Percentiles rank a stretch among this genome's conserved stretches.
Evolutionary conservation across 257 asterid genomes (phyloP).

Genomic region (Capsicum pubescens): DNA sequence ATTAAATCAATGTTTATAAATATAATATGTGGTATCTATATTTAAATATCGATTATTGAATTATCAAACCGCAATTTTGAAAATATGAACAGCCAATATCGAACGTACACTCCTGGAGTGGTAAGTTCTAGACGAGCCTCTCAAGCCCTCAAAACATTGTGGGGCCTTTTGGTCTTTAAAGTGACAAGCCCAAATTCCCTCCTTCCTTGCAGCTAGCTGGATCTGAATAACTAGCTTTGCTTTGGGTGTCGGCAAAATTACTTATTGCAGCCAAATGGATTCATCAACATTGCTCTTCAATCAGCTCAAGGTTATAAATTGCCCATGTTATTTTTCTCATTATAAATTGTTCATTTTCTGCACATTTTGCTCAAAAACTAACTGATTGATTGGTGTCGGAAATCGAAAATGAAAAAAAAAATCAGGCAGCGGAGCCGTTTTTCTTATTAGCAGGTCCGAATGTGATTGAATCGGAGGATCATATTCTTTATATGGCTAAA

Average conservation of each 20-base stretch:
- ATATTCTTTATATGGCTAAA: constrained; percentile 78
- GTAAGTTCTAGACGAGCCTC: too few species aligned
- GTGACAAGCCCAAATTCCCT: not conserved
- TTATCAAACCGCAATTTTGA: too few species aligned
- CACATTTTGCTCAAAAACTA: not conserved
- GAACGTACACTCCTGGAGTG: too few species aligned
- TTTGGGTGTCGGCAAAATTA: too few species aligned
- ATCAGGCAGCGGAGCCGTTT: constrained; percentile 82
- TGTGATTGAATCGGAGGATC: constrained; percentile 92
- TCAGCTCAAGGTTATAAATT: constrained; percentile 71
- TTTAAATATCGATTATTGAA: too few species aligned
- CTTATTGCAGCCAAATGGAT: constrained; percentile 45
- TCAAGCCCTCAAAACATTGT: too few species aligned
- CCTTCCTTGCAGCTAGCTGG: not conserved
- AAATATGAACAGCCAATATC: too few species aligned
- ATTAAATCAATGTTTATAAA: too few species aligned
- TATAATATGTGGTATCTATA: too few species aligned
- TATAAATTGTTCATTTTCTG: not conserved
- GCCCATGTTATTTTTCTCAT: not conserved
- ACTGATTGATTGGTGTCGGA: not conserved
- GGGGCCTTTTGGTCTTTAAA: too few species aligned
- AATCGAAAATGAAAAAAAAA: not conserved
- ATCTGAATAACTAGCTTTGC: not conserved
- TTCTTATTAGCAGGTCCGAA: constrained; percentile 92
- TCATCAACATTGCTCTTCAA: constrained; percentile 65